phyloP scores from a whole-genome alignment of 106 monocot species.

The Allium cepa region DNA sequence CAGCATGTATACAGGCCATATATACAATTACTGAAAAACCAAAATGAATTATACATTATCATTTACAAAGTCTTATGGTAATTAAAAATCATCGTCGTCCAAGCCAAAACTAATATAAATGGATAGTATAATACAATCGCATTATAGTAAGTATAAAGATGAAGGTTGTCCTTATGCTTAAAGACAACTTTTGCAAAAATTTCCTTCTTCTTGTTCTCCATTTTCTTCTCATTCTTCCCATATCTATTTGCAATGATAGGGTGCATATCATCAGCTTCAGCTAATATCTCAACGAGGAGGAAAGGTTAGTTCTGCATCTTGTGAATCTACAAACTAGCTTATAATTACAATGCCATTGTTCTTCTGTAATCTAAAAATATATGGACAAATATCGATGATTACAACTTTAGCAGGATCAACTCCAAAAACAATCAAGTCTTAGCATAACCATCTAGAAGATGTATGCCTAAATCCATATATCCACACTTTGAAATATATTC shows the following conservation, averaged over 20 bases:
- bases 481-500: conserved; percentile 53
- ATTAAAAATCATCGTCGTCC: too few species aligned
- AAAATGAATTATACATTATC: too few species aligned
- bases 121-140: too few species aligned
- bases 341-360: conserved; percentile 75
- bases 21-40: too few species aligned
- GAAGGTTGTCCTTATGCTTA: too few species aligned
- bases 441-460: conserved; percentile 42
- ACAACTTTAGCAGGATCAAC: conserved; percentile 35
- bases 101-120: too few species aligned
- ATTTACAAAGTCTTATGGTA: too few species aligned
- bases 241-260: conserved; percentile 65
- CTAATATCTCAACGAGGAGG: conserved; percentile 65
- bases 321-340: conserved; percentile 81
- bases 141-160: too few species aligned
- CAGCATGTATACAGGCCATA: too few species aligned
- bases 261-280: conserved; percentile 64
- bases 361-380: conserved; percentile 52
- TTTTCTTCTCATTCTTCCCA: conserved; percentile 18
- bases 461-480: conserved; percentile 77
- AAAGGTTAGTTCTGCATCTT: conserved; percentile 56
- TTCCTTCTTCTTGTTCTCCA: too few species aligned
- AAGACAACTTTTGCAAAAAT: too few species aligned
- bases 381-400: conserved; percentile 38
- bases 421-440: conserved; percentile 34